phyloP scores from a whole-genome alignment of 2,329 filamentous ascomycete genomes.

The Stromatinia cepivora region DNA sequence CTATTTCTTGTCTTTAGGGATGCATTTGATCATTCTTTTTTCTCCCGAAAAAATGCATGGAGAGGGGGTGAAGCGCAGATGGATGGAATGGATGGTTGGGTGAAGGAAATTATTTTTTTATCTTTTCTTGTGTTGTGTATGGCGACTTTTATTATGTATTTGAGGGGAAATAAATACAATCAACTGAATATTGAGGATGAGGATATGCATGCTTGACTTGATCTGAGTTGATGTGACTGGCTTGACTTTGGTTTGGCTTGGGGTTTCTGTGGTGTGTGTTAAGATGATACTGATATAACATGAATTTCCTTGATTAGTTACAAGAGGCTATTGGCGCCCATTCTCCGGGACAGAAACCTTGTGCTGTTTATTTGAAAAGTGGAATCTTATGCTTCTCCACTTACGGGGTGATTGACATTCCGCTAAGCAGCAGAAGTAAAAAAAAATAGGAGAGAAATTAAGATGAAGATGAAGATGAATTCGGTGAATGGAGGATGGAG shows the following conservation, averaged over 20 bases:
- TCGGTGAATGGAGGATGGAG: too few species aligned
- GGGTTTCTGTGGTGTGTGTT: neutral
- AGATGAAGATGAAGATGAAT: too few species aligned
- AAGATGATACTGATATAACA: too few species aligned
- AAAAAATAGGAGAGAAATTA: too few species aligned
- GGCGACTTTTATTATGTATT: slow-evolving; percentile 11
- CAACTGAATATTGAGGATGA: neutral
- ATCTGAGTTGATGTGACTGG: neutral
- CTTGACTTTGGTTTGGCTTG: neutral
- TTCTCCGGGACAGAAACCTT: too few species aligned
- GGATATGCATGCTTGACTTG: neutral
- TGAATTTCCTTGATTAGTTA: too few species aligned
- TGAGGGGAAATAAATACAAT: slow-evolving; percentile 12
- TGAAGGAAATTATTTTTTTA: neutral
- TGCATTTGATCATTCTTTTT: slow-evolving; percentile 2
- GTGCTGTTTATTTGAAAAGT: too few species aligned
- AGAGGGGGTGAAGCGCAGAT: slow-evolving; percentile 1
- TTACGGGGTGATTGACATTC: too few species aligned
- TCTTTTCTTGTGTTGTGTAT: slow-evolving; percentile 14
- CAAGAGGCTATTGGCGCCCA: too few species aligned
- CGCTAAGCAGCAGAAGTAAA: too few species aligned
- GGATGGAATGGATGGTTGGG: slow-evolving; percentile 10
- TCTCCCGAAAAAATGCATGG: neutral
- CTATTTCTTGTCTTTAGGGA: slow-evolving; percentile 17
- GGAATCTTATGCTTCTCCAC: too few species aligned